Evolutionary conservation across 2,329 filamentous ascomycete genomes (phyloP), one percentile per base, ranked within the genome.

Genomic region (Hansfordia pulvinata): DNA sequence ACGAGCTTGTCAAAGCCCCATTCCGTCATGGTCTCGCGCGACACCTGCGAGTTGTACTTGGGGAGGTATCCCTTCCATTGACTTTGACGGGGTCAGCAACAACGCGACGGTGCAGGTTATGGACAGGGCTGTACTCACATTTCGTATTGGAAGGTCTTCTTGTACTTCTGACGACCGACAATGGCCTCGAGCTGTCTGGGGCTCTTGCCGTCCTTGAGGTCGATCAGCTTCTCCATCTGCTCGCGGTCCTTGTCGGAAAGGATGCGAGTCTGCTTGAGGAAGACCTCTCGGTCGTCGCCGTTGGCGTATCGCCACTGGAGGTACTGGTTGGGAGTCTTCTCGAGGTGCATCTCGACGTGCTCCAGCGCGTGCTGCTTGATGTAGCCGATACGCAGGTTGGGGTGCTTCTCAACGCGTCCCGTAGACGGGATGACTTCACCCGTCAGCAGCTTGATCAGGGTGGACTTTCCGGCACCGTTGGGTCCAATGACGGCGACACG

Each of bases 281-380:
- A 71, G 20, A 96, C 88, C 53, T 98, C 90, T 27, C 90, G 83
- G 44, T 98, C 90, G 42, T 96, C 90, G 47, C 90, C 90, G 47
- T 96, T 84, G 44, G 83, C 83, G 50, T 96, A 98, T 44, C 90
- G 82, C 90, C 90, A 98, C 58, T 96, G 90, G 18, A 98, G 69
- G 49, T 98, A 98, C 58, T 98, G 90, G 53, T 93, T 96, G 20
- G 90, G 90, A 0, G 90, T 98, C 72, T 98, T 98, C 58, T 98
- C 90, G 41, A 96, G 64, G 49, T 98, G 90, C 88, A 94, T 93
- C 60, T 98, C 88, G 8, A 98, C 90, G 71, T 98, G 90, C 64
- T 98, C 90, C 9, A 98, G 69, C 23, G 90, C 90, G 55, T 98
- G 90, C 62, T 98, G 90, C 64, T 96, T 96, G 63, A 98, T 96